Base-by-base conservation (phyloP, 2,329 filamentous ascomycete species). In the Leptoxyphium fumago region DNA sequence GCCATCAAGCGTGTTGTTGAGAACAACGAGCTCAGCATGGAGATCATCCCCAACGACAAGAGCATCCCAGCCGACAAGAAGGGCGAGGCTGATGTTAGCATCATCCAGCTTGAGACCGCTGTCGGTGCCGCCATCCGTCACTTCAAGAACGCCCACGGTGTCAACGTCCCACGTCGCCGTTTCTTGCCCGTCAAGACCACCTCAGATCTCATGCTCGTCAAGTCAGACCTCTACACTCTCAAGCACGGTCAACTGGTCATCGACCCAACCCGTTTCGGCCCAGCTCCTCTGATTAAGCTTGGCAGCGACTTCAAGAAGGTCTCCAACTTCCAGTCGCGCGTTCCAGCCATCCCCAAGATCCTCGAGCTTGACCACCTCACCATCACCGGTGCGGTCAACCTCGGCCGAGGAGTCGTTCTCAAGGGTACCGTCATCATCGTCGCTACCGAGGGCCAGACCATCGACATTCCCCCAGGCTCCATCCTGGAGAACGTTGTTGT, bases 171-270 rank as follows among this genome's bases (percentile, higher is more conserved):
- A 52, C 85, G 91, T 65, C 81, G 87, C 59, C 88, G 91, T 56
- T 98, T 98, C 84, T 77, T 98, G 73, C 91, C 91, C 49, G 91
- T 98, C 74, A 98, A 98, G 84, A 98, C 91, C 17, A 98, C 89
- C 78, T 98, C 91, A 43, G 91, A 98, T 64, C 76, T 98, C 53
- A 93, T 98, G 87, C 82, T 98, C 49, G 91, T 98, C 77, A 98
- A 98, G 78, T 96, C 91, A 21, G 91, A 98, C 62, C 78, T 98
- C 48, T 98, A 98, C 79, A 94, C 87, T 9, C 79, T 98, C 56
- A 91, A 95, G 79, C 91, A 98, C 71, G 91, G 91, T 55, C 89
- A 96, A 74, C 79, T 98, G 53, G 78, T 95, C 63, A 94, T 98
- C 71, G 94, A 94, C 75, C 80, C 87, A 54, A 88, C 81, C 73